Evolutionary conservation across 306 rosid genomes (phyloP).

Genomic region (Cercis canadensis): DNA sequence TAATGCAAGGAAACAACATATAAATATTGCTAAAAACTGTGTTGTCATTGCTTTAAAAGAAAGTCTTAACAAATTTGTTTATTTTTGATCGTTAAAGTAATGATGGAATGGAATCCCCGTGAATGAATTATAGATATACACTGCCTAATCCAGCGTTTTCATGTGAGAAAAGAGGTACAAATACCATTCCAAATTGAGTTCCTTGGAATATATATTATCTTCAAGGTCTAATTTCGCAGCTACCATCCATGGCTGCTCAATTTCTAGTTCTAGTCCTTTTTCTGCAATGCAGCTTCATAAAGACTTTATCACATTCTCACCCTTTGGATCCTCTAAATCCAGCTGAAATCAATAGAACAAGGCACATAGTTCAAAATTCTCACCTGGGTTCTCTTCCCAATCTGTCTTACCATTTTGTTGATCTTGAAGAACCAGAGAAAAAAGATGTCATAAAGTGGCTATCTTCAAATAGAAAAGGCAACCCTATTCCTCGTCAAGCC

Average conservation of each 20-base stretch:
- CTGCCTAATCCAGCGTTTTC: conserved; percentile 10
- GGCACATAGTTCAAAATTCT: conserved; percentile 57
- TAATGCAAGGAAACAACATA: conserved; percentile 49
- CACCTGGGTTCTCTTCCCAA: conserved; percentile 70
- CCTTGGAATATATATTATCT: conserved; percentile 19
- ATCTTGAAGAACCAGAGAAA: conserved; percentile 82
- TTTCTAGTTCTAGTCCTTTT: conserved; percentile 42
- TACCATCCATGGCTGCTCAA: conserved; percentile 49
- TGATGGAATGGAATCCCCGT: not conserved
- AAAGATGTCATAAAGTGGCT: conserved; percentile 68
- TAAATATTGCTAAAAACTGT: conserved; percentile 27
- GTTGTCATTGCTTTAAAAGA: conserved; percentile 25
- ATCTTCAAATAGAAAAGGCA: conserved; percentile 46
- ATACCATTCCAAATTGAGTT: not conserved
- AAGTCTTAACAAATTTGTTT: conserved; percentile 29
- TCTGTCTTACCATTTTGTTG: conserved; percentile 73
- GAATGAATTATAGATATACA: conserved; percentile 8
- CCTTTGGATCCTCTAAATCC: conserved; percentile 85
- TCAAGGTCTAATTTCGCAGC: conserved; percentile 1
- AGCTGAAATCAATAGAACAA: conserved; percentile 60
- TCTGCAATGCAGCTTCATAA: conserved; percentile 40
- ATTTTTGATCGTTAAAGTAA: not conserved
- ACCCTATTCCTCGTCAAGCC: conserved; percentile 63
- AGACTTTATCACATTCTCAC: conserved; percentile 43
- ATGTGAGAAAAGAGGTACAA: not conserved